Evolutionary conservation across 177 flowering plant species (phyloP).

Genomic region (Vitis hybrid): DNA sequence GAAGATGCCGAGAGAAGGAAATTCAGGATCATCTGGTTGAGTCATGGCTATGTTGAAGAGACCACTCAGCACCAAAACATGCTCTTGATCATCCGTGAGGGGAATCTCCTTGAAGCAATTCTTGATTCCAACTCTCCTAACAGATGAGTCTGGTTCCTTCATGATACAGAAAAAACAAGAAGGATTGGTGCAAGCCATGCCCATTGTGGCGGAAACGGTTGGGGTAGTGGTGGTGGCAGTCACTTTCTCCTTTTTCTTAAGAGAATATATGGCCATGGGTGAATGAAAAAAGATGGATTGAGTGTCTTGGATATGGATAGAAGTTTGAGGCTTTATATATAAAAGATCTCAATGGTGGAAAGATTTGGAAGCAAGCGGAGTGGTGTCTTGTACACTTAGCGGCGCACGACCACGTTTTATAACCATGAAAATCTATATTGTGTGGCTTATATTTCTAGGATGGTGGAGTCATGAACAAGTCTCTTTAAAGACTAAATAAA

Average conservation of each 20-base stretch:
- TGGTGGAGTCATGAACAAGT: too few relatives aligned
- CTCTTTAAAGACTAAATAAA: too few relatives aligned
- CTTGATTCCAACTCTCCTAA: conserved; percentile 37
- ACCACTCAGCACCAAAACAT: conserved; percentile 55
- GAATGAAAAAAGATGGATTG: not conserved
- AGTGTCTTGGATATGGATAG: conserved; percentile 6
- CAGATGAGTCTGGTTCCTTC: conserved; percentile 46
- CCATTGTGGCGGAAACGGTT: not conserved
- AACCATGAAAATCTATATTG: not conserved
- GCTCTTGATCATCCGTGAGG: conserved; percentile 45
- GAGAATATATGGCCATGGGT: conserved; percentile 28
- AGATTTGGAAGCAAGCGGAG: not conserved
- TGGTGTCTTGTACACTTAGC: conserved; percentile 18
- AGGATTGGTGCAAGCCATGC: conserved; percentile 28
- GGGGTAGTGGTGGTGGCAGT: conserved; percentile 1
- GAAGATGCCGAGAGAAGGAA: conserved; percentile 69
- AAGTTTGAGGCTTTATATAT: conserved; percentile 3
- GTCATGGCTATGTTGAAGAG: conserved; percentile 83
- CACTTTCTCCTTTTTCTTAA: conserved; percentile 15
- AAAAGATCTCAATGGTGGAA: not conserved
- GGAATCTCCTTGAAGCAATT: conserved; percentile 54
- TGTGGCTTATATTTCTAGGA: too few relatives aligned
- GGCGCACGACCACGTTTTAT: conserved; percentile 23
- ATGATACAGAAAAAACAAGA: conserved; percentile 74
- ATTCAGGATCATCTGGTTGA: conserved; percentile 67